Evolutionary conservation across 345 rosid genomes (phyloP).

Genomic region (Citrus glauca): DNA sequence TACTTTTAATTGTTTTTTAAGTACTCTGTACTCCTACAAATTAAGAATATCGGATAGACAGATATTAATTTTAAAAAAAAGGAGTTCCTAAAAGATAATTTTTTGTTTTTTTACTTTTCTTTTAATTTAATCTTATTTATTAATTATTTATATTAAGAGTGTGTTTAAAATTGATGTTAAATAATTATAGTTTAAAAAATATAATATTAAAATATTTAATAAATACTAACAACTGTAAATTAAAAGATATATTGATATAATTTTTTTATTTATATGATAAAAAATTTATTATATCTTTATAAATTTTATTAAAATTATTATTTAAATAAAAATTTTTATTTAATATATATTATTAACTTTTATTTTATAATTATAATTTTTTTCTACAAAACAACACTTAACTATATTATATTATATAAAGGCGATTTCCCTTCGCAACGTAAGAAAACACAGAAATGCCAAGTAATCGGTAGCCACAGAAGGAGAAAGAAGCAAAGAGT

Average conservation of each 20-base stretch:
- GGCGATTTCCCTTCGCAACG: background rate
- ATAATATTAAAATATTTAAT: accelerated
- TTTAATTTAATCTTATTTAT: no score
- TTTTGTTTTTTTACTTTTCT: no score
- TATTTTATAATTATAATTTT: no score
- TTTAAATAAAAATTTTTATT: accelerated
- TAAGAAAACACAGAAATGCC: background rate
- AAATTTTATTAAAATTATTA: no score
- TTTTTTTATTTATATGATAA: accelerated
- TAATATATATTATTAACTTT: no score
- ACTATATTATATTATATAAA: background rate
- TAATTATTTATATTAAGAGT: background rate
- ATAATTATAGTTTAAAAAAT: no score
- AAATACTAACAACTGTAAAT: accelerated
- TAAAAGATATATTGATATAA: no score
- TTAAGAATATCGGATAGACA: no score
- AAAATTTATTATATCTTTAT: no score
- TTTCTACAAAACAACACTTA: accelerated
- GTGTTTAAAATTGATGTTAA: accelerated
- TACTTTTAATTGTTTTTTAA: background rate
- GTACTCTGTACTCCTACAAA: no score
- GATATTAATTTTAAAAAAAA: no score
- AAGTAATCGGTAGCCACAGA: background rate
- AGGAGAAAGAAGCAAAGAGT: background rate
- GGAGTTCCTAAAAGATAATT: accelerated